Evolutionary conservation across 768 basidiomycete genomes (phyloP).

Genomic region (Lactifluus piperatus): DNA sequence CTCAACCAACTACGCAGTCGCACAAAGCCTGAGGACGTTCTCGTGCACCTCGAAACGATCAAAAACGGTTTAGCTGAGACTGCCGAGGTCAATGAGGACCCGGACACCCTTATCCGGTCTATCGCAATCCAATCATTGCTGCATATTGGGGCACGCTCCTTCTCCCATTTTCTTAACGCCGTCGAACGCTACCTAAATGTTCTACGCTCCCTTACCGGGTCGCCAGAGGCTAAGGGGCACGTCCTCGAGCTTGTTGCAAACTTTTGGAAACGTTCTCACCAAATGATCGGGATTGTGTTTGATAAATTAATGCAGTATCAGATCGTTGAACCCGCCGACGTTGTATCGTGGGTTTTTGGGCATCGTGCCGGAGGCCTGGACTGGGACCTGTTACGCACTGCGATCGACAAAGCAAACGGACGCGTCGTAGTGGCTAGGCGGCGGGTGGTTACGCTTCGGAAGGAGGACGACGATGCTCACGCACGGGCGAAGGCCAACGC

Average conservation of each 20-base stretch:
- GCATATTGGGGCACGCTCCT: conserved; percentile 88
- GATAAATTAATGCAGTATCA: conserved; percentile 99
- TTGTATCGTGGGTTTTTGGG: conserved; percentile 77
- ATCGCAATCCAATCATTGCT: conserved; percentile 84
- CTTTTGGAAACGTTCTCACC: conserved; percentile 81
- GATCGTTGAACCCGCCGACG: conserved; percentile 89
- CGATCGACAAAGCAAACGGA: conserved; percentile 86
- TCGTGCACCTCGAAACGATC: conserved; percentile 61
- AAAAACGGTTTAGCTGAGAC: conserved; percentile 56
- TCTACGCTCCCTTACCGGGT: conserved; percentile 48
- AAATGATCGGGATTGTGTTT: conserved; percentile 87
- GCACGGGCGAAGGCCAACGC: conserved; percentile 64
- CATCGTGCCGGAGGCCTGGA: conserved; percentile 53
- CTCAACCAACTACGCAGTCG: conserved; percentile 76
- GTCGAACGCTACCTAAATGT: conserved; percentile 88
- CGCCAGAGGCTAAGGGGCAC: conserved; percentile 53
- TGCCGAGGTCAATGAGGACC: conserved; percentile 50
- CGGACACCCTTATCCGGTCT: conserved; percentile 60
- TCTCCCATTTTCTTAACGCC: conserved; percentile 96
- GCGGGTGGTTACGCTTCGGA: conserved; percentile 65
- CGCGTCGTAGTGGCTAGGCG: conserved; percentile 70
- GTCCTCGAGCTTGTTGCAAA: conserved; percentile 60
- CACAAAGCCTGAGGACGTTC: conserved; percentile 71
- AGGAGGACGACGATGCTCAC: conserved; percentile 82
- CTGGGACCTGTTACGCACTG: conserved; percentile 80